phyloP scores from a whole-genome alignment of 148 eudicot genomes.

The Selenicereus undatus region DNA sequence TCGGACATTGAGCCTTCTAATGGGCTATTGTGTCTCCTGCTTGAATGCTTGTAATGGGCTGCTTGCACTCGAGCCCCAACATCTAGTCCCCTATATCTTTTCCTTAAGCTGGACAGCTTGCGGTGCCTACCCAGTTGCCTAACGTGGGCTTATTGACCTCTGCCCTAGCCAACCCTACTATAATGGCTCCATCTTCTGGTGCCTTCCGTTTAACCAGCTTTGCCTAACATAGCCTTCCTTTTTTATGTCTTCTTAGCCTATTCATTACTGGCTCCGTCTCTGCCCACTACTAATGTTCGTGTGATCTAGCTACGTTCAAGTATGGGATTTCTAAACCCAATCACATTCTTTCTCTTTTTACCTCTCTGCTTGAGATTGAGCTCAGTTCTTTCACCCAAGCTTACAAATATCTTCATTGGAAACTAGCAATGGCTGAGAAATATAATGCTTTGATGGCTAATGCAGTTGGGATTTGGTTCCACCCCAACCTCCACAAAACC shows the following conservation, averaged over 20 bases:
- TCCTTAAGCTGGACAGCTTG: too few species aligned
- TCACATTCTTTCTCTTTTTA: too few species aligned
- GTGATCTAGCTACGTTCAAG: not conserved
- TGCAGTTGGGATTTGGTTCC: not conserved
- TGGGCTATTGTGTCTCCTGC: too few species aligned
- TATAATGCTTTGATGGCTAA: not conserved
- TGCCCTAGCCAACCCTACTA: too few species aligned
- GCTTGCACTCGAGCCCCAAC: too few species aligned
- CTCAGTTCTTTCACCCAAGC: not conserved
- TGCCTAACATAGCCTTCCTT: not conserved
- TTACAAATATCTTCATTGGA: not conserved
- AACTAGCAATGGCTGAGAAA: not conserved
- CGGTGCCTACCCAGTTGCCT: too few species aligned
- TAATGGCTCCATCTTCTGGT: too few species aligned
- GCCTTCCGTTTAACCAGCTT: not conserved
- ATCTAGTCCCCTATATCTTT: too few species aligned
- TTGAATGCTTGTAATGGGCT: too few species aligned
- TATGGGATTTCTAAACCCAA: not conserved
- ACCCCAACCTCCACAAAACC: not conserved
- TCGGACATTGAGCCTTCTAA: too few species aligned
- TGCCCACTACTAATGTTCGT: not conserved
- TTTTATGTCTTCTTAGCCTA: too few species aligned
- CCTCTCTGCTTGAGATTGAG: not conserved
- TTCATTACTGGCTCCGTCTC: not conserved
- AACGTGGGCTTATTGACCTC: too few species aligned